These are phyloP conservation scores for Cladosporium sp. DNA, from an alignment of 2,329 filamentous ascomycete species.

Conservation along the genomic window DNA sequence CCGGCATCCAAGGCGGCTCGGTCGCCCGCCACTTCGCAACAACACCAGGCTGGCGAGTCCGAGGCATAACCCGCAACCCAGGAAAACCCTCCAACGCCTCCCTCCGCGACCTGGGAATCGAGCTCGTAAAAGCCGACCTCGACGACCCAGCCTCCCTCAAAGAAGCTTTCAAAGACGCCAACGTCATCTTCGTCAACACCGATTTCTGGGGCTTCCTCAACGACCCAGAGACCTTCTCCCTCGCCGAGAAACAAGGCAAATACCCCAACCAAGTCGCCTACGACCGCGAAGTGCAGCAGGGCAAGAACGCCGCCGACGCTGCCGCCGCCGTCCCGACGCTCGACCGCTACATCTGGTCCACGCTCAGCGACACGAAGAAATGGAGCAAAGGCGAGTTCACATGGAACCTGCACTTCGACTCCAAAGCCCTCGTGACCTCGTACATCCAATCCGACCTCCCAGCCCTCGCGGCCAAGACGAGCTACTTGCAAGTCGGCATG, in stretches of 20 bases:
- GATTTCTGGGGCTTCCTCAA: conserved; percentile 17
- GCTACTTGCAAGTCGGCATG: conserved; percentile 31
- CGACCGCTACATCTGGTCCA: conserved; percentile 39
- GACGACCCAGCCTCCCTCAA: conserved; percentile 31
- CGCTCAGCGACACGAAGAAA: conserved; percentile 33
- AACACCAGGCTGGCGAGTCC: conserved; percentile 20
- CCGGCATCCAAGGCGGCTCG: conserved; percentile 20
- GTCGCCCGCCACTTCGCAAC: conserved; percentile 19
- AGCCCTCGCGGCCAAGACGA: conserved; percentile 28
- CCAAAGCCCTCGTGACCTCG: conserved; percentile 34
- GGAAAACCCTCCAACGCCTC: conserved; percentile 31
- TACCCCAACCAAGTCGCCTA: conserved; percentile 14
- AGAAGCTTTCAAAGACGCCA: conserved; percentile 35
- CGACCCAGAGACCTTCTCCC: conserved; percentile 4
- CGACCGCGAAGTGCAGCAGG: conserved; percentile 21
- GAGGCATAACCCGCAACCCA: conserved; percentile 44
- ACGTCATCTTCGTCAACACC: conserved; percentile 34
- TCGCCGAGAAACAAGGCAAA: conserved; percentile 11
- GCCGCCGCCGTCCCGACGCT: conserved; percentile 20
- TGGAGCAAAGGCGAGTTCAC: conserved; percentile 41
- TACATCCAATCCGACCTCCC: conserved; percentile 30
- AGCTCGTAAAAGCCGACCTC: conserved; percentile 35
- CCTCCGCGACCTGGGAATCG: conserved; percentile 31
- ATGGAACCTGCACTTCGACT: conserved; percentile 40
- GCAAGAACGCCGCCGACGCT: conserved; percentile 14